phyloP scores from a whole-genome alignment of 2,329 filamentous ascomycete genomes.

The Microcyclosporella mali region DNA sequence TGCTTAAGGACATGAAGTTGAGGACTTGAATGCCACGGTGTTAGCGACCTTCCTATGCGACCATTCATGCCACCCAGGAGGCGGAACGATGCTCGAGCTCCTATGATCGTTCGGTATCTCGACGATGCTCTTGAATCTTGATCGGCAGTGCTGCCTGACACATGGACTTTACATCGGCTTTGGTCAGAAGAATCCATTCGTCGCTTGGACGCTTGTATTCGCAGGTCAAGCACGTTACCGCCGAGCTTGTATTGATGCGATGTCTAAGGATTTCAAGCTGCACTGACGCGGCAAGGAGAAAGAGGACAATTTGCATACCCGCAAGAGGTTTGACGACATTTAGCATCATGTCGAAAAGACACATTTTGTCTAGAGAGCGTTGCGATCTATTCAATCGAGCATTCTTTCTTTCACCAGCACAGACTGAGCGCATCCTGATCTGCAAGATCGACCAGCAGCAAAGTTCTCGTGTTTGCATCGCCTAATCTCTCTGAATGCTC shows the following conservation, averaged over 20 bases:
- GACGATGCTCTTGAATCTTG: conserved; percentile 20
- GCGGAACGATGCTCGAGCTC: conserved; percentile 16
- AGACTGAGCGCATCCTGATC: background rate
- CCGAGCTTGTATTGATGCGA: no score
- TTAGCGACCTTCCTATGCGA: conserved; percentile 26
- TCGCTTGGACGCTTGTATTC: no score
- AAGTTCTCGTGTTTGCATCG: conserved; percentile 41
- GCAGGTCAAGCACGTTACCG: no score
- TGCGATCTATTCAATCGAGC: no score
- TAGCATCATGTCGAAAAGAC: no score
- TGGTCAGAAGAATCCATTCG: conserved; percentile 34
- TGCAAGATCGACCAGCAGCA: conserved; percentile 11
- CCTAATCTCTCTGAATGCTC: conserved; percentile 39
- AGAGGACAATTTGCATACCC: no score
- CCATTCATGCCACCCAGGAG: conserved; percentile 23
- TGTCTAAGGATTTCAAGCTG: no score
- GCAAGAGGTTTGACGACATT: no score
- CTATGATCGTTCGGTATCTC: conserved; percentile 13
- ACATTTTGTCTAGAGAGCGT: no score
- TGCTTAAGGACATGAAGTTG: no score
- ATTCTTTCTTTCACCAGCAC: no score
- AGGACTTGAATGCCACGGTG: conserved; percentile 29
- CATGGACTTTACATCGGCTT: conserved; percentile 32
- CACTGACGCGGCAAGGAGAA: no score
- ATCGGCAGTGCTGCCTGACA: conserved; percentile 24